Evolutionary conservation across 441 rosid genomes (phyloP), one percentile per base, ranked within the genome.

Genomic region (Adansonia rubrostipa): DNA sequence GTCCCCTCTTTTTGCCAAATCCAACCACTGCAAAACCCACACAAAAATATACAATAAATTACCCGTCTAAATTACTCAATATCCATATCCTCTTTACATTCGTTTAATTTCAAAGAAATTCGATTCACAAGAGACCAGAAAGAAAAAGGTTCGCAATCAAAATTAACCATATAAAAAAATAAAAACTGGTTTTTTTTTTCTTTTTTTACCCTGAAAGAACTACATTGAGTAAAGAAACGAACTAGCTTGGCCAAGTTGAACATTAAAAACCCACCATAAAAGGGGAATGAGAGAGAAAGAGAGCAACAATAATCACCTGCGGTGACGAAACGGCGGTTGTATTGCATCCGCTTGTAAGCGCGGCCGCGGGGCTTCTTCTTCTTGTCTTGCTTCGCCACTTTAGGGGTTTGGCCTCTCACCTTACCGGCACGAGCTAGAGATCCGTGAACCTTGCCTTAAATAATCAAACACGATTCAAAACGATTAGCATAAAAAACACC

Each of bases 361-460:
- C 96, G 96, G 42, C 96, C 96, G 0, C 94, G 92, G 2, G 97
- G 94, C 88, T 91, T 84, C 94, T 93, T 90, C 90, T 93, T 93
- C 85, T 91, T 91, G 84, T 93, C 97, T 82, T 93, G 96, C 82
- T 88, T 89, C 5, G 94, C 96, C 33, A 90, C 96, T 79, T 93
- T 93, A 4, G 97, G 97, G 0, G 97, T 93, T 81, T 93, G 94
- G 11, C 92, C 94, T 72, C 93, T 88, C 83, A 93, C 95, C 87
- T 93, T 93, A 78, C 97, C 94, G 69, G 94, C 97, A 83, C 97
- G 98, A 74, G 98, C 98, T 80, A 93, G 74, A 50, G 97, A 93
- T 75, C 98, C 98, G 82, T 93, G 98, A 65, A 93, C 98, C 82
- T 93, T 93, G 13, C 97, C 97, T 92, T 84, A 64, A 74, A 56